Base-by-base conservation (phyloP, 768 basidiomycete genomes). In the Trametes sanguinea region DNA sequence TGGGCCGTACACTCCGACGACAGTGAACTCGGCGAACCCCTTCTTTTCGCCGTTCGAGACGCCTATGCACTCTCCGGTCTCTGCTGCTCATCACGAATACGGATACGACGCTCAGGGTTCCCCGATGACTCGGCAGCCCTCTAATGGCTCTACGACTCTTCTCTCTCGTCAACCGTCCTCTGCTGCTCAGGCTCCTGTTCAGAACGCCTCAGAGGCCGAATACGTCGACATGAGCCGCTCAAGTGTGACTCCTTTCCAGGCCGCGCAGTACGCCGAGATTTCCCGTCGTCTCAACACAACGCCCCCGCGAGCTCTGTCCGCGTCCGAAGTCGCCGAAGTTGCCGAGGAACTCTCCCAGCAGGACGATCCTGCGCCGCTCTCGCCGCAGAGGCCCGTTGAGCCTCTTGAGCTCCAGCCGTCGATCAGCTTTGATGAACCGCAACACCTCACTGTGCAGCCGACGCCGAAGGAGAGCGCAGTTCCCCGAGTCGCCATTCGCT, bases 191-290 rank as follows among this genome's bases (percentile, higher is more conserved):
- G 64, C 64, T 6, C 44, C 69, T 32, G 55, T 59, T 11, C 60
- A 53, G 11, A 59, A 65, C 51, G 47, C 51, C 8, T n/a, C 48
- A 8, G 68, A 70, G 43, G 68, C 76, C 10, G 82, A 85, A 62
- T 90, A 91, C 58, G 78, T 85, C 40, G 86, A 91, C 66, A 77
- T 92, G 44, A 77, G 74, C 69, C 80, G 90, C 46, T 85, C 85
- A 16, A 89, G 88, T 67, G 83, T 90, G 2, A 85, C 88, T 3
- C 89, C 89, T 0, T 89, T 81, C 80, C 90, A 92, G 69, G 89
- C 87, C 43, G 81, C 79, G 0, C 90, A 92, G 71, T 91, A 91
- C 67, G 83, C 79, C 17, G 89, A 87, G 67, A 90, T 90, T 57
- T 83, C 86, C 5, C 77, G 81, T 66, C 81, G 76, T 17, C 72